phyloP scores from a whole-genome alignment of 768 basidiomycete genomes.

The Amanita polypyramis region DNA sequence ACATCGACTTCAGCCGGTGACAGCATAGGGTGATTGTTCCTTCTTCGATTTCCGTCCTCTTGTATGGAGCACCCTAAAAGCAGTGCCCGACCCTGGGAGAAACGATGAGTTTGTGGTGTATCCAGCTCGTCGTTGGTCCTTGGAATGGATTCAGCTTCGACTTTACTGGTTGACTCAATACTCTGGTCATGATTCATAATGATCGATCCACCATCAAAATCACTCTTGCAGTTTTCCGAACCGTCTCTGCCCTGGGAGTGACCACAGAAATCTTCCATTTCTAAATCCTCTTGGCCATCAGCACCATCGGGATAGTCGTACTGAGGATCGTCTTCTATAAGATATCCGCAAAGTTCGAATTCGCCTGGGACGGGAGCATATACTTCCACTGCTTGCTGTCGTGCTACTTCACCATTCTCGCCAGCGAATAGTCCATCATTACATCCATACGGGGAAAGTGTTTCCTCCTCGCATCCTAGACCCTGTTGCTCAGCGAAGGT shows the following conservation, averaged over 20 bases:
- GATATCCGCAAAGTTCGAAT: neutral
- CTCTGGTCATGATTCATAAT: neutral
- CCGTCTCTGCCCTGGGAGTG: neutral
- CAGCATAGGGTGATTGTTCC: conserved; percentile 15
- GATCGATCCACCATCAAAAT: neutral
- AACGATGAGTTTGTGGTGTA: conserved; percentile 15
- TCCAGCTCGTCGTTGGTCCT: conserved; percentile 1
- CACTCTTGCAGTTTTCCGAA: neutral
- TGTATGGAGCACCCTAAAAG: conserved; percentile 27
- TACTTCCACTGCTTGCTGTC: neutral
- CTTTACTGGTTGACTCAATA: neutral
- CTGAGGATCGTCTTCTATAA: neutral
- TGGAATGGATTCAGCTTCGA: neutral
- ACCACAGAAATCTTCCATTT: neutral
- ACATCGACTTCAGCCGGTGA: conserved; percentile 53
- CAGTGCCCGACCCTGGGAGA: conserved; percentile 44
- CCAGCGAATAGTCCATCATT: neutral
- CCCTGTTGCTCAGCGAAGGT: neutral
- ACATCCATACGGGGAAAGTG: neutral
- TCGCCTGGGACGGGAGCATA: neutral
- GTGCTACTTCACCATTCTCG: neutral
- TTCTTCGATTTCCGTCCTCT: conserved; percentile 6
- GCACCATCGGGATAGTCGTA: neutral
- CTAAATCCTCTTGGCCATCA: neutral
- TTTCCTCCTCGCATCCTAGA: neutral